Evolutionary conservation across 2,329 filamentous ascomycete genomes (phyloP).

Genomic region (Incumbomyces lentus): DNA sequence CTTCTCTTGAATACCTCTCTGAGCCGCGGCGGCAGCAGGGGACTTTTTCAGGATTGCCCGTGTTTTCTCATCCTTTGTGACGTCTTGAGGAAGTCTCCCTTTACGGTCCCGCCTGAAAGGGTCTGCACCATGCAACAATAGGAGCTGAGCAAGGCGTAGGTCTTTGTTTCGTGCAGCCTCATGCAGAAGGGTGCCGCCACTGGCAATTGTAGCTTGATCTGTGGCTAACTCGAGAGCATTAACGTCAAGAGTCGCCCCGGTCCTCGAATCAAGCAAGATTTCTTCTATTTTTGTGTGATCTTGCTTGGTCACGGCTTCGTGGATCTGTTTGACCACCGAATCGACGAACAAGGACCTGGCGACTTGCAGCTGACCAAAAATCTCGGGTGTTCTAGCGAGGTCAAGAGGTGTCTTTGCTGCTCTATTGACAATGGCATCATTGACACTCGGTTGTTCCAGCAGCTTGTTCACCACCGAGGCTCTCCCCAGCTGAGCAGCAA

Average conservation of each 20-base stretch:
- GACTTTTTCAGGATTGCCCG: conserved; percentile 85
- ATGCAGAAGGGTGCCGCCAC: conserved; percentile 85
- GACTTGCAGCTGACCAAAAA: conserved; percentile 89
- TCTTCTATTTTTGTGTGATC: conserved; percentile 71
- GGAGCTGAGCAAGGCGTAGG: conserved; percentile 73
- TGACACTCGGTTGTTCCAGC: conserved; percentile 71
- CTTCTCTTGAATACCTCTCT: conserved; percentile 93
- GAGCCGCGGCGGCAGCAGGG: conserved; percentile 84
- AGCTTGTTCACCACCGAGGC: conserved; percentile 71
- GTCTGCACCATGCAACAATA: conserved; percentile 88
- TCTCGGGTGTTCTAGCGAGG: conserved; percentile 80
- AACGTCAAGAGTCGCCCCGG: conserved; percentile 81
- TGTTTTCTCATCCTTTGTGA: conserved; percentile 88
- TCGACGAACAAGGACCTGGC: conserved; percentile 84
- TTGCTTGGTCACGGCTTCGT: conserved; percentile 60
- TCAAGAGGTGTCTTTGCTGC: conserved; percentile 79
- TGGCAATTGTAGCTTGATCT: conserved; percentile 63
- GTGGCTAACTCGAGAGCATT: conserved; percentile 84
- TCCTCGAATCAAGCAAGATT: conserved; percentile 70
- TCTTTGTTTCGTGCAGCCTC: conserved; percentile 86
- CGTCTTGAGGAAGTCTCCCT: conserved; percentile 89
- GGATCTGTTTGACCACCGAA: conserved; percentile 71
- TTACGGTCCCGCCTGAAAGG: conserved; percentile 91
- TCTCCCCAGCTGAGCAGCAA: conserved; percentile 75
- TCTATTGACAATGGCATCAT: conserved; percentile 77